Evolutionary conservation across 805 yeast genomes (phyloP).

Genomic region (Yarrowia sp.): DNA sequence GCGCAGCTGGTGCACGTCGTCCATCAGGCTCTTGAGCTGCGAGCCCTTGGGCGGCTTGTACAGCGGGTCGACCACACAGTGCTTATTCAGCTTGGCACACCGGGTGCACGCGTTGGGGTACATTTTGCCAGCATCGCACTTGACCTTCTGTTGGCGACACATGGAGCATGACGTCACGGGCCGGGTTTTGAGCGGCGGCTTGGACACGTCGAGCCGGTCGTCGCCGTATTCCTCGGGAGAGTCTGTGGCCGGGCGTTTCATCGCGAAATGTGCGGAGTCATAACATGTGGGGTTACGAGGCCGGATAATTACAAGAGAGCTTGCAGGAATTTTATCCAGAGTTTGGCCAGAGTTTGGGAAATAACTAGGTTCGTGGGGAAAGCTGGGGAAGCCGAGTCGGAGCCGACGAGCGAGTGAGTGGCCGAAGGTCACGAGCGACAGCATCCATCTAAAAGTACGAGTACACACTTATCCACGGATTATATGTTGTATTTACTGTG

Average conservation of each 20-base stretch:
- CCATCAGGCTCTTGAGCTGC: slow-evolving; percentile 81
- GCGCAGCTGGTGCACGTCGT: slow-evolving; percentile 83
- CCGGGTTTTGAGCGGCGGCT: slow-evolving; percentile 58
- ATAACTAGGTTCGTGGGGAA: neutral
- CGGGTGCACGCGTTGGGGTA: slow-evolving; percentile 83
- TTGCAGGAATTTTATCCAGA: slow-evolving; percentile 6
- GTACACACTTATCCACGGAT: too few relatives aligned
- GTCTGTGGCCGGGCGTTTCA: slow-evolving; percentile 25
- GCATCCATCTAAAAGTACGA: too few relatives aligned
- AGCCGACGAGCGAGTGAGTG: neutral
- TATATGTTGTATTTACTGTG: too few relatives aligned
- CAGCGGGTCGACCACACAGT: slow-evolving; percentile 89
- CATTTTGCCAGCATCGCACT: slow-evolving; percentile 86
- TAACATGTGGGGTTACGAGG: neutral
- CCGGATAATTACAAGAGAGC: slow-evolving; percentile 2
- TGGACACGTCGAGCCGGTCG: neutral
- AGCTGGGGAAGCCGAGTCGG: neutral
- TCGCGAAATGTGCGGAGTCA: neutral
- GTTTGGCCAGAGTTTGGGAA: slow-evolving; percentile 2
- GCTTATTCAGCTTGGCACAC: slow-evolving; percentile 78
- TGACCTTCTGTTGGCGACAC: slow-evolving; percentile 92
- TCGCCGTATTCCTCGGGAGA: slow-evolving; percentile 33
- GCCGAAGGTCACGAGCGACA: neutral
- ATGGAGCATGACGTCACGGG: slow-evolving; percentile 94
- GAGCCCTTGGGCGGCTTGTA: slow-evolving; percentile 92